These are phyloP conservation scores for Fusarium coffeatum DNA, from an alignment of 2,329 filamentous ascomycete genomes.

Conservation along the genomic window DNA sequence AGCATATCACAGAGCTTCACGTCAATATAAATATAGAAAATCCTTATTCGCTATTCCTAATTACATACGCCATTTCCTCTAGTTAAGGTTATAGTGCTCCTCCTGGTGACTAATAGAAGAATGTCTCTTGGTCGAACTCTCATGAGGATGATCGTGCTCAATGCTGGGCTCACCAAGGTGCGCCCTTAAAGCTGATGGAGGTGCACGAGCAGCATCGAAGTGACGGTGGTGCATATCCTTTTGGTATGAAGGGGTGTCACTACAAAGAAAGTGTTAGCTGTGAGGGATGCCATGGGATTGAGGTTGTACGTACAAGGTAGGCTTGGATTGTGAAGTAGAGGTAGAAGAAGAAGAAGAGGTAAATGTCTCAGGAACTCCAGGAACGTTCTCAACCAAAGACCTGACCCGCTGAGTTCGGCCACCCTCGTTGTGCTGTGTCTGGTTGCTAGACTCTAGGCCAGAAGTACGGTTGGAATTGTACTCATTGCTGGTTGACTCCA, in stretches of 20 bases:
- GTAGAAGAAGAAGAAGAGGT: background rate
- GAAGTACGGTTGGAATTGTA: background rate
- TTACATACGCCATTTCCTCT: background rate
- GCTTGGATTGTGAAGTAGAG: conserved; percentile 1
- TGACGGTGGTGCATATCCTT: background rate
- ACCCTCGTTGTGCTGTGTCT: conserved; percentile 11
- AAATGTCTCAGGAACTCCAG: conserved; percentile 15
- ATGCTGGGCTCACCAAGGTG: conserved; percentile 46
- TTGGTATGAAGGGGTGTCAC: background rate
- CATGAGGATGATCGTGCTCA: conserved; percentile 49
- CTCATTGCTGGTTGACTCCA: conserved; percentile 1
- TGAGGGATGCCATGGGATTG: too few species aligned
- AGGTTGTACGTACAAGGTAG: background rate
- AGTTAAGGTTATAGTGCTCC: conserved; percentile 42
- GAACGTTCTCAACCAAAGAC: conserved; percentile 25
- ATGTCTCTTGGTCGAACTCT: conserved; percentile 47
- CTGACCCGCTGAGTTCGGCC: conserved; percentile 27
- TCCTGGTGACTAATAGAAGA: conserved; percentile 49
- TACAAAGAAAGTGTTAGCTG: background rate
- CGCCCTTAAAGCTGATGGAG: conserved; percentile 43
- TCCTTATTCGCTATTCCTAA: background rate
- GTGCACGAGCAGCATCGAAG: conserved; percentile 42
- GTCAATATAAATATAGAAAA: fast-evolving
- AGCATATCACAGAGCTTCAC: too few species aligned
- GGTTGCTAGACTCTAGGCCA: background rate